phyloP scores from a whole-genome alignment of 192 early-diverging fungal species.

The Radiomyces spectabilis region DNA sequence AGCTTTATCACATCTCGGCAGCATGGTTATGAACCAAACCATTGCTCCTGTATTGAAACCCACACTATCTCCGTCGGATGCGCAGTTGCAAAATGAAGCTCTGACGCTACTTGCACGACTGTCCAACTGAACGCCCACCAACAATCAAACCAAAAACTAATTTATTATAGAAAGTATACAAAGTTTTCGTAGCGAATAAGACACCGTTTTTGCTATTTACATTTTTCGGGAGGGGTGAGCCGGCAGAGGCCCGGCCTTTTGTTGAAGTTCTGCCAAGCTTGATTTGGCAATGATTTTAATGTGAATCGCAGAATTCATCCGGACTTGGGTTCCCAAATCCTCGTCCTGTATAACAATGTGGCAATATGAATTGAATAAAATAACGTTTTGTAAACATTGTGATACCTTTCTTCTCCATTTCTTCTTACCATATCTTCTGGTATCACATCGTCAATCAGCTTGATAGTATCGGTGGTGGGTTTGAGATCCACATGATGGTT shows the following conservation, averaged over 20 bases:
- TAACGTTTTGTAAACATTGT: too few species aligned
- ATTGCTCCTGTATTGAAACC: conserved; percentile 10
- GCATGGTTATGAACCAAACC: conserved; percentile 3
- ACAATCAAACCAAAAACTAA: conserved; percentile 3
- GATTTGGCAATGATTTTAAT: conserved; percentile 47
- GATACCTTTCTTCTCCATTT: neutral
- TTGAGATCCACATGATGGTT: conserved; percentile 53
- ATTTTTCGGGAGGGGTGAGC: conserved; percentile 12
- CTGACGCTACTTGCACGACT: neutral
- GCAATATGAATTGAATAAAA: neutral
- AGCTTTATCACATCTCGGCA: neutral
- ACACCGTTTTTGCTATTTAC: too few species aligned
- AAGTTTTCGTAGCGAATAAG: too few species aligned
- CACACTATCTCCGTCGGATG: neutral
- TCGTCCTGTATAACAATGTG: conserved; percentile 21
- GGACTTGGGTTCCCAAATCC: conserved; percentile 46
- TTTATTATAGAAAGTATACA: too few species aligned
- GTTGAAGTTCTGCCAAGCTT: conserved; percentile 6
- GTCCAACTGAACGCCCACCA: too few species aligned
- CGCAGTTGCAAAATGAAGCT: neutral
- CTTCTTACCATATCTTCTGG: conserved; percentile 51
- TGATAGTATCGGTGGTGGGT: conserved; percentile 59
- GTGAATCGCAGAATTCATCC: conserved; percentile 65
- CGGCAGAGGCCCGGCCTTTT: conserved; percentile 2
- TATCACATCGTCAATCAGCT: conserved; percentile 72